These are phyloP conservation scores for Ceriops zippeliana DNA, from an alignment of 345 rosid species.

Conservation along the genomic window DNA sequence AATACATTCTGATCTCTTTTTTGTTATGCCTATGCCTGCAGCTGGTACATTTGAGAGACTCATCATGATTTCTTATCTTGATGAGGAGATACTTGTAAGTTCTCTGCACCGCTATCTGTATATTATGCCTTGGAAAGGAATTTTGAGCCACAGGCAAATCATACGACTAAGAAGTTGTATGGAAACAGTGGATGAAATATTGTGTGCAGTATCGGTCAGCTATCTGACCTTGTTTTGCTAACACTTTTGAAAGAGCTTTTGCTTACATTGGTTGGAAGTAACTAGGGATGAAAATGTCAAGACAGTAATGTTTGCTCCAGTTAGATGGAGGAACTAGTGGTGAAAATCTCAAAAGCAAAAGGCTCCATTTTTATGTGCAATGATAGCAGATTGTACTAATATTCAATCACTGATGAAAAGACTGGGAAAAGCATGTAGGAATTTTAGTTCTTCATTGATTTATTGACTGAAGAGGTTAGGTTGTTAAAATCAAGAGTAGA, in stretches of 20 bases:
- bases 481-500: not conserved
- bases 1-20: not conserved
- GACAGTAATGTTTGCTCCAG: not conserved
- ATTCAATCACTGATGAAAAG: not conserved
- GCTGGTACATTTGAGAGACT: slow-evolving; percentile 84
- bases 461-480: not conserved
- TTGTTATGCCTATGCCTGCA: slow-evolving; percentile 35
- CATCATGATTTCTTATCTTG: slow-evolving; percentile 93
- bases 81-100: slow-evolving; percentile 59
- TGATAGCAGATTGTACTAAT: not conserved
- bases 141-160: not conserved
- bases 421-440: not conserved
- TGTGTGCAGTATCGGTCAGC: not conserved
- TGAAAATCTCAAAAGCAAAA: not conserved
- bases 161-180: not conserved
- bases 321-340: not conserved
- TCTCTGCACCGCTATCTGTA: not conserved
- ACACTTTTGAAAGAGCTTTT: not conserved
- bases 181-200: not conserved
- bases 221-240: not conserved
- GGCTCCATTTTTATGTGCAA: not conserved
- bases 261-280: not conserved
- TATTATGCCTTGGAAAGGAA: not conserved
- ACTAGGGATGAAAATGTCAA: slow-evolving; percentile 6
- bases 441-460: not conserved